Percentiles rank a stretch among this genome's conserved stretches.
These are phyloP conservation scores for Fusarium pilosicola DNA, from an alignment of 2,329 filamentous ascomycete species.

Conservation along the genomic window DNA sequence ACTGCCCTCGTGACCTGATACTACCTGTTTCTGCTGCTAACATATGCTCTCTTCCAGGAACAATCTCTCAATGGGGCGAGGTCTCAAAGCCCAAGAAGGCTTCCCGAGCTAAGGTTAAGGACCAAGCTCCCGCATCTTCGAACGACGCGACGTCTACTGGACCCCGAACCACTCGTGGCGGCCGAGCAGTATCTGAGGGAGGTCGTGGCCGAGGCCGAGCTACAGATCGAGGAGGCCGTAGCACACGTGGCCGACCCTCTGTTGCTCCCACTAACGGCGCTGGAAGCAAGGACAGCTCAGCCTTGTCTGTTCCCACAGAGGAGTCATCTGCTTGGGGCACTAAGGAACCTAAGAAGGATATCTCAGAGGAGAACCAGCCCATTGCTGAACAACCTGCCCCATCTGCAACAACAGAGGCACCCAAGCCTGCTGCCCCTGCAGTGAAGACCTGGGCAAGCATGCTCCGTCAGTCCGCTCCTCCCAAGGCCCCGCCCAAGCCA, in stretches of 20 bases:
- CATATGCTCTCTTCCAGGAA: slow-evolving; percentile 61
- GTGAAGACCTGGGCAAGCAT: slow-evolving; percentile 80
- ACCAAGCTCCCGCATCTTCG: slow-evolving; percentile 64
- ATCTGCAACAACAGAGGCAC: slow-evolving; percentile 50
- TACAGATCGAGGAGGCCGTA: slow-evolving; percentile 70
- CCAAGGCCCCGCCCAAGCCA: slow-evolving; percentile 67
- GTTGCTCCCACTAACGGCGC: slow-evolving; percentile 69
- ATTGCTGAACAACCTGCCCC: slow-evolving; percentile 46
- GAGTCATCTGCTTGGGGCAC: slow-evolving; percentile 68
- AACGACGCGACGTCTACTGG: slow-evolving; percentile 57
- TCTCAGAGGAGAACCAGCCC: slow-evolving; percentile 49
- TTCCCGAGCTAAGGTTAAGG: slow-evolving; percentile 77
- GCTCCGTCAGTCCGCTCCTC: slow-evolving; percentile 68
- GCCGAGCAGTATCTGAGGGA: slow-evolving; percentile 69
- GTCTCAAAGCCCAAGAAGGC: slow-evolving; percentile 85
- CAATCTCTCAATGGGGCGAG: slow-evolving; percentile 85
- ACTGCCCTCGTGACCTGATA: neutral
- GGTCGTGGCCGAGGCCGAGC: slow-evolving; percentile 71
- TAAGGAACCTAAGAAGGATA: slow-evolving; percentile 50
- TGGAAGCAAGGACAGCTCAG: slow-evolving; percentile 63
- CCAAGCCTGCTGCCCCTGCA: slow-evolving; percentile 53
- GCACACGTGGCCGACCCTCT: slow-evolving; percentile 71
- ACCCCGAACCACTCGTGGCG: slow-evolving; percentile 65
- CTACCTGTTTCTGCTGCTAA: slow-evolving; percentile 42
- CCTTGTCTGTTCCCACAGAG: slow-evolving; percentile 73